Evolutionary conservation across 768 basidiomycete genomes (phyloP), one percentile per base, ranked within the genome.

Genomic region (Hygrophorus russula): DNA sequence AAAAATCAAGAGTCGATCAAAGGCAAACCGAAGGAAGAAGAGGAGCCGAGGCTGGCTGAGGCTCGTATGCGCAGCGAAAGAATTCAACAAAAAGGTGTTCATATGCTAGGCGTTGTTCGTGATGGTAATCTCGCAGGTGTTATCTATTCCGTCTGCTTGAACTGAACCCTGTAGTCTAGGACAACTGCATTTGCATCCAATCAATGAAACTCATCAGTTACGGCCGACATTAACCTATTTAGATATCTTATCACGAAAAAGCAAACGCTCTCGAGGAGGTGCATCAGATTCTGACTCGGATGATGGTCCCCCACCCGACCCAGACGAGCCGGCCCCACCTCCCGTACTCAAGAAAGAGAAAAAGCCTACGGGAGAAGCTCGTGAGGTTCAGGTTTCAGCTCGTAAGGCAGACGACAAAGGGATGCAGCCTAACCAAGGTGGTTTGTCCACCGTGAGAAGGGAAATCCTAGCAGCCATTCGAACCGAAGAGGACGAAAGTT

Each of bases 141-240:
- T 43, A n/a, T n/a, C 27, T 14, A 15, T 13, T 19, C 27, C 11
- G 17, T 29, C 14, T 17, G 28, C 17, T 5, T 41, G 18, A 32
- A 40, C 18, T 36, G 12, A 36, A 33, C 39, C 46, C 40, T 35
- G 38, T 6, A 17, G 35, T 27, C 13, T 46, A 85, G 87, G 81
- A 29, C 73, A 71, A 47, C 64, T 91, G 36, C 77, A 90, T 59
- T 67, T 91, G 12, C 80, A 90, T 56, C 84, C 86, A 31, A 74
- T 91, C 54, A 72, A 63, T 48, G 76, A 86, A 62, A 81, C 76
- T 0, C 82, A 89, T 54, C 89, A 91, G 58, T 70, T 91, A 50
- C 78, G 87, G 36, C 88, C 88, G 7, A 81, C 82, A 2, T 61
- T 90, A 51, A 85, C 83, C 13, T 86, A 91, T 61, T 68, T 91